Base-by-base conservation (phyloP, 169 alveolate genomes). In the Ichthyophthirius multifiliis region DNA sequence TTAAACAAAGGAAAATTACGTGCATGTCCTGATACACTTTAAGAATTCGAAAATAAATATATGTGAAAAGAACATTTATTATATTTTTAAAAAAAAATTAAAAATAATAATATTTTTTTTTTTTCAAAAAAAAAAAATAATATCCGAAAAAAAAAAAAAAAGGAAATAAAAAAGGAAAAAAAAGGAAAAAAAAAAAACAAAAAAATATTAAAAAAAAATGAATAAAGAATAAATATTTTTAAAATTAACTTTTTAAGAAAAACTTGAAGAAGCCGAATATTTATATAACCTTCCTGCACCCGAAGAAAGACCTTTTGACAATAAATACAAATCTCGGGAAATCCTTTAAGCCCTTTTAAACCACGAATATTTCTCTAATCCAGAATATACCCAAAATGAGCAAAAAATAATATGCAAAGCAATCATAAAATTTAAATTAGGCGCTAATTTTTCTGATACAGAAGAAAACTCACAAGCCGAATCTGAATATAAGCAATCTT, bases 401-500 rank as follows among this genome's bases (percentile, higher is more conserved):
- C 12, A 16, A 7, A 44, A 45, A 37, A 34, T 18, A 12, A 46
- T 63, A 12, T 13, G 71, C 15, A 48, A 74, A 41, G 90, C 83
- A 18, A 30, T 84, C n/a, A 31, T 88, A 0, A 79, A 88, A 41
- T 75, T 76, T 27, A 45, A 79, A 9, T 63, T 90, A 43, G 95
- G 93, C 4, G 77, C 75, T 1, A 87, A 88, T 45, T 86, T 46
- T 43, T 88, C 83, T 35, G 95, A 90, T 27, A 65, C 90, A 20
- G 95, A 90, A 63, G 93, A 88, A 74, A 85, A 82, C 18, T 37
- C 86, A 23, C 84, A 88, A 16, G 76, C 88, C 3, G 94, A 89
- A 43, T 39, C 55, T 1, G 83, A 87, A 27, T 87, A 90, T 37
- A 65, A 74, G 35, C 74, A 85, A 45, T 76, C 95, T 0, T 47